Percentiles rank a stretch among this genome's conserved stretches.
phyloP scores from a whole-genome alignment of 208 protist species.

The Trypanosoma caninum region DNA sequence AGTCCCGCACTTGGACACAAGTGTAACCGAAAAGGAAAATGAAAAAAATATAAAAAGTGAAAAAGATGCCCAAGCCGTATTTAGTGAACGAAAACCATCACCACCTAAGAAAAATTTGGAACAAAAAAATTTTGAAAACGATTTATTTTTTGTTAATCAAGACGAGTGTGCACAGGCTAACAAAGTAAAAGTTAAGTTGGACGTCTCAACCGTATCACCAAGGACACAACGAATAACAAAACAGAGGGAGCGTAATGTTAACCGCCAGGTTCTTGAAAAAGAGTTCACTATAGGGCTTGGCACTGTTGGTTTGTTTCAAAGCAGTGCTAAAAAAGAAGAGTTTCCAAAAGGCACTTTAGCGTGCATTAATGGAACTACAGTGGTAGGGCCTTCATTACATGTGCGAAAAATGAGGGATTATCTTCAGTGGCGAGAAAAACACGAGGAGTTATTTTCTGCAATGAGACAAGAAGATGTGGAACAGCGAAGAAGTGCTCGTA shows the following conservation, averaged over 20 bases:
- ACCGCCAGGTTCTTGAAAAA: slow-evolving; percentile 24
- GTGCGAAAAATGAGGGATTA: slow-evolving; percentile 37
- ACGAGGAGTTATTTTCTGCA: slow-evolving; percentile 28
- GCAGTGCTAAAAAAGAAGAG: background rate
- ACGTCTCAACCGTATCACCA: background rate
- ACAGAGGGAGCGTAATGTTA: background rate
- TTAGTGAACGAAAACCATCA: too few species aligned
- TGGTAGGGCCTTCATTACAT: slow-evolving; percentile 12
- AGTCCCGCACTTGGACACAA: too few species aligned
- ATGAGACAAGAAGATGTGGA: slow-evolving; percentile 18
- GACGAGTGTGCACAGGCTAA: too few species aligned
- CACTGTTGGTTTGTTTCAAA: slow-evolving; percentile 48
- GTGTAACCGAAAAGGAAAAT: too few species aligned
- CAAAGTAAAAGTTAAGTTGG: too few species aligned
- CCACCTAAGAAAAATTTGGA: too few species aligned
- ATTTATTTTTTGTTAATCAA: too few species aligned
- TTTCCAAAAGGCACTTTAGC: background rate
- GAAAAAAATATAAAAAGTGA: too few species aligned
- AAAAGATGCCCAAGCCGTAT: too few species aligned
- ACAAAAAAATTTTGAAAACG: too few species aligned
- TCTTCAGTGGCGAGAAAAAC: slow-evolving; percentile 43
- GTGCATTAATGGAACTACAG: slow-evolving; percentile 2
- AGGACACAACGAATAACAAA: background rate
- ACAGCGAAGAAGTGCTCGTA: slow-evolving; percentile 7
- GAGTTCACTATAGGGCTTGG: slow-evolving; percentile 34